Evolutionary conservation across 768 basidiomycete species (phyloP), one percentile per base, ranked within the genome.

Genomic region (Termitomyces titanicus): DNA sequence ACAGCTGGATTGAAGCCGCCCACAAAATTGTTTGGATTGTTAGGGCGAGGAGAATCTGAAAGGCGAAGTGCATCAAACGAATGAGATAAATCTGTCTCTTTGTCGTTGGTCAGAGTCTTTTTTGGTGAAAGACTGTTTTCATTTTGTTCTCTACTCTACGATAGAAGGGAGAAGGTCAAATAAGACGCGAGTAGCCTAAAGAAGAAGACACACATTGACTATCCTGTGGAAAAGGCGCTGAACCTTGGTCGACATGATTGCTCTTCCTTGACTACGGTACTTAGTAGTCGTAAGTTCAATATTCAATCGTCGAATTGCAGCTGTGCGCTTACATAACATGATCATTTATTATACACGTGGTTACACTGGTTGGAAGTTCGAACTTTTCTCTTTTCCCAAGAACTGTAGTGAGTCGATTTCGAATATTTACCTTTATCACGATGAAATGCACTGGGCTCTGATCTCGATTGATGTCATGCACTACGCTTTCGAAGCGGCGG

Each of bases 381-480:
- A 43, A 17, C 42, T 24, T 15, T 22, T 25, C 7, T 43, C 13
- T 25, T 43, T 6, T 7, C 13, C 24, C 17, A 15, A 15, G 17
- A 25, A 17, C 27, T 18, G 18, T 9, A 40, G 58, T 60, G 48
- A 53, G 55, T 60, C 13, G 15, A 52, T 55, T 10, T 31, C 11
- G 3, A n/a, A 48, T 29, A 11, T 61, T 51, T 43, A 45, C 35
- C 35, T 22, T 31, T 43, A 54, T 53, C 38, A 31, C 54, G 79
- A 82, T 74, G 79, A 82, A 81, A 74, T 63, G 80, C 80, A 81
- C 80, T 82, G 80, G 80, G 80, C 80, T 81, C 79, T 79, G 80
- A 65, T 55, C 48, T 54, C 53, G 47, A 52, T 43, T 62, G 69
- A 63, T 67, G 69, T 35, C 37, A 66, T 43, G 69, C 69, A 66